A percentile compares a stretch with the other conserved stretches of the same genome.
phyloP scores from a whole-genome alignment of 768 basidiomycete species.

The Candolleomyces efflorescens region DNA sequence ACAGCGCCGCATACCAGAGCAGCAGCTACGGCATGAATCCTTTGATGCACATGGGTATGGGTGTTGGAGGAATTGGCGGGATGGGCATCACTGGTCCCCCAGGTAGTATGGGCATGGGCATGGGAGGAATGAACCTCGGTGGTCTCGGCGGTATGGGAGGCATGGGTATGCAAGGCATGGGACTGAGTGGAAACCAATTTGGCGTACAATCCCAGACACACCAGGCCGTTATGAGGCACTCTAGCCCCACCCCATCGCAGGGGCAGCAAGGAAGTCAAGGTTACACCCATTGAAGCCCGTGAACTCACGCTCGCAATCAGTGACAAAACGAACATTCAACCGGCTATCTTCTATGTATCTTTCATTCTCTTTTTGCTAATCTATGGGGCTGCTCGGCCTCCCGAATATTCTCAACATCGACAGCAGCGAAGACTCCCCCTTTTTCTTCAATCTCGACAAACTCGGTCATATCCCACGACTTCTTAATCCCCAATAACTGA shows the following conservation, averaged over 20 bases:
- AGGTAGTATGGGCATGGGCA: conserved; percentile 33
- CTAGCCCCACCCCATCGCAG: conserved; percentile 57
- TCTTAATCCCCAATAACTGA: neutral
- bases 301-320: conserved; percentile 6
- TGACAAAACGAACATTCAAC: too few relatives aligned
- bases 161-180: conserved; percentile 14
- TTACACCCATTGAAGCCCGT: conserved; percentile 16
- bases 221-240: conserved; percentile 80
- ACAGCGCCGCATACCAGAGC: conserved; percentile 6
- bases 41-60: conserved; percentile 46
- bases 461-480: neutral
- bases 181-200: conserved; percentile 21
- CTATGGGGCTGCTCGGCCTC: too few relatives aligned
- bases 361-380: too few relatives aligned
- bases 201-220: conserved; percentile 70
- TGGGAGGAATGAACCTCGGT: conserved; percentile 37
- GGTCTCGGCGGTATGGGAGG: conserved; percentile 1
- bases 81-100: conserved; percentile 9
- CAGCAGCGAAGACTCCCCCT: too few relatives aligned
- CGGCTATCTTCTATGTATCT: too few relatives aligned
- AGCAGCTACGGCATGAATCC: conserved; percentile 55
- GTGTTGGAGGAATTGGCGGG: conserved; percentile 9
- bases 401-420: too few relatives aligned
- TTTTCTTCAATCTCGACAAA: too few relatives aligned
- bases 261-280: conserved; percentile 34